Evolutionary conservation across 257 asterid genomes (phyloP), one percentile per base, ranked within the genome.

Genomic region (Forsythia viridissima): DNA sequence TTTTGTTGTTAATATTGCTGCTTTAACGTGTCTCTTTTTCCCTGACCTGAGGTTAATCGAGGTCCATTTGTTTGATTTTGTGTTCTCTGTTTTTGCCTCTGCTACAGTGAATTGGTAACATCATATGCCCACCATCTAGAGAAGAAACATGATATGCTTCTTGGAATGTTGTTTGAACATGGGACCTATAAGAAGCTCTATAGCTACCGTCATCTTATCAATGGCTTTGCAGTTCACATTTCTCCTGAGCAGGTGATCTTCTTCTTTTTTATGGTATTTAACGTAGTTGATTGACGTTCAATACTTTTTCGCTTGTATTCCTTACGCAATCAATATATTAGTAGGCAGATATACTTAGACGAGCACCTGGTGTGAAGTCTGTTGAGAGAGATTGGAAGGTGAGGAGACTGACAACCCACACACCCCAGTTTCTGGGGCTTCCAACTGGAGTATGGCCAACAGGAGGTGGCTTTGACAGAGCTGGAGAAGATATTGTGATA

Each of bases 371-470:
- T 43, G 97, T 96, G 82, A 90, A 87, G 85, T 91, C 95, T 43
- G 95, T 96, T 81, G 94, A 87, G 84, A 92, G 97, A 84, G 99
- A 96, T 81, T 96, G 98, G 98, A 93, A 96, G 80, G 99, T 96
- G 83, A 93, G 86, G 88, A 93, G 87, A 79, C 94, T 96, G 73
- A 96, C 99, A 4, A 92, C 97, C 55, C 99, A 96, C 86, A 96
- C 99, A 67, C 99, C 99, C 8, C 92, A 96, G 72, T 96, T 96
- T 82, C 77, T 96, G 90, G 99, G 99, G 66, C 98, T 96, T 69
- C 99, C 99, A 15, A 92, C 97, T 67, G 99, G 97, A 76, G 99
- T 94, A 48, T 96, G 99, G 99, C 97, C 98, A 6, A 91, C 91
- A 20, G 98, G 96, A 71, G 98, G 98, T 81, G 98, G 98, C 57